Base-by-base conservation (phyloP, 495 filamentous ascomycete species). In the Penicillium verhagenii region DNA sequence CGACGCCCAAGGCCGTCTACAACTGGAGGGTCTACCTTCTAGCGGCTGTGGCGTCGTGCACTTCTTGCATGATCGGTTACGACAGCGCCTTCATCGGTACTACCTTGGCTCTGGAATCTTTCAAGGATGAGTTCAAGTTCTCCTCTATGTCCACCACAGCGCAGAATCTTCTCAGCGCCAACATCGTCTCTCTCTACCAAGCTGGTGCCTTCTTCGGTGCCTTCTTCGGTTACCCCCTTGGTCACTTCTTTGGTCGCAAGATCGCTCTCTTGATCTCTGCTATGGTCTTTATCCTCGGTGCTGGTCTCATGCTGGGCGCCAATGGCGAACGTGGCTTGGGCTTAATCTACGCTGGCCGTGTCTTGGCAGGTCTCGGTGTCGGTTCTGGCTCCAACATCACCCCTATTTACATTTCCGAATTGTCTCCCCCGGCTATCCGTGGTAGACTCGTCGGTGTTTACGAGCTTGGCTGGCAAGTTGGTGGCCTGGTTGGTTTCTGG, bases 351-450 rank as follows among this genome's bases (percentile, higher is more conserved):
- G 79, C 72, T 53, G 90, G 89, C 7, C 83, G 90, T 58, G 80
- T 89, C 42, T 74, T 92, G 37, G 78, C 82, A 52, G 90, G 90
- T 47, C 57, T 94, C 40, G 87, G 84, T 51, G 83, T 91, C 53
- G 90, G 90, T 55, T 88, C 91, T 48, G 83, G 82, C 11, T 90
- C 88, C 3, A 81, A 87, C 14, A 75, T 90, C 45, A 87, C 89
- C 28, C 90, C 90, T 5, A 84, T 92, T 20, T 93, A 93, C 61
- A 85, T 89, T 51, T 81, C 89, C 31, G 90, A 94, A 67, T 81
- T 92, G 50, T 81, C 89, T 5, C 89, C 86, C 16, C 87, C 88
- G 55, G 86, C 89, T 53, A 90, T 89, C 59, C 84, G 90, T 52
- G 90, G 90, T 28, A 80, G 89, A 16, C 79, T 94, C 20, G 87